Evolutionary conservation across 2,329 filamentous ascomycete genomes (phyloP).

Genomic region (Cordyceps cateniannulata): DNA sequence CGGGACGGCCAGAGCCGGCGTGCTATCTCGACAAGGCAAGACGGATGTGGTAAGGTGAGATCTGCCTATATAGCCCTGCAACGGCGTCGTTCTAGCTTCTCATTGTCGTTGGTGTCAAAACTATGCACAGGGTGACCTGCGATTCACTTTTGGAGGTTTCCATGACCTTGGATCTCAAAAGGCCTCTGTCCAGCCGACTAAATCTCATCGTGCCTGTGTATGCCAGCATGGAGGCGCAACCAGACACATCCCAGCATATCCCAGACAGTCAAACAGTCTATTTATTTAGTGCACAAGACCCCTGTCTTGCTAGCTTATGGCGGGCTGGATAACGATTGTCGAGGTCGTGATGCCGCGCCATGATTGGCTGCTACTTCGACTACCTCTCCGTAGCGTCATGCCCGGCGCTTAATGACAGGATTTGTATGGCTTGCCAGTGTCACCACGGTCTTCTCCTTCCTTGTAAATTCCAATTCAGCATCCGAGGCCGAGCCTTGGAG

Average conservation of each 20-base stretch:
- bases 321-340: not conserved
- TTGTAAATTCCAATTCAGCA: not conserved
- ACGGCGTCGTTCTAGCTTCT: too few relatives aligned
- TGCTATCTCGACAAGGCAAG: not conserved
- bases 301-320: not conserved
- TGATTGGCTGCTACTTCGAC: constrained; percentile 5
- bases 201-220: not conserved
- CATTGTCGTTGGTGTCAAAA: not conserved
- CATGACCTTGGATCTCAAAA: not conserved
- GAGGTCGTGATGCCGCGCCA: not conserved
- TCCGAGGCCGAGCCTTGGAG: not conserved
- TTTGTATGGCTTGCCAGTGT: not conserved
- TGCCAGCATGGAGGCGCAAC: not conserved
- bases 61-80: not conserved
- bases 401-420: constrained; percentile 9
- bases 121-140: not conserved
- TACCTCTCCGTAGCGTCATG: not conserved
- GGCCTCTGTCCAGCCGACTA: not conserved
- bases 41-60: not conserved
- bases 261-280: not conserved
- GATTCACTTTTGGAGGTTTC: not conserved
- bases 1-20: constrained; percentile 5
- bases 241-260: not conserved
- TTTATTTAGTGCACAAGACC: not conserved
- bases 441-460: not conserved